Base-by-base conservation (phyloP, 2,329 filamentous ascomycete genomes). In the Lecanicillium sp. region DNA sequence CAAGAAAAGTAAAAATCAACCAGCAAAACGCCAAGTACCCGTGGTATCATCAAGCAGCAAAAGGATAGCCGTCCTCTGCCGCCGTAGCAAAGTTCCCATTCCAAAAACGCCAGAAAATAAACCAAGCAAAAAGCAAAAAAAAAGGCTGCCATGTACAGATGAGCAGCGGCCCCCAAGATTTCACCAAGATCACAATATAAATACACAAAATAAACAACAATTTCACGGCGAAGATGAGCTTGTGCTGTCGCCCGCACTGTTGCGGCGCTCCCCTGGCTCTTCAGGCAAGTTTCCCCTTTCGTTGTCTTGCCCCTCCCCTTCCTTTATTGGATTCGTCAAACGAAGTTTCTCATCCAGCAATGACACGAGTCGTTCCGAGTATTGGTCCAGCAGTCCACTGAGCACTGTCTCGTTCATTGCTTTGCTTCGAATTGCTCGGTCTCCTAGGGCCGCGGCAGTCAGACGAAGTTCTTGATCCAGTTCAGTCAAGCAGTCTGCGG, bases 301-400 rank as follows among this genome's bases (percentile, higher is more conserved):
- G 11, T 25, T 25, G 6, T 25, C 22, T 25, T 25, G 22, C 7
- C 22, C 22, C 16, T 55, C 57, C 38, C 50, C 47, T 42, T 58
- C 52, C 40, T 50, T 53, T 27, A 55, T 50, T 25, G 60, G 54
- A 50, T 56, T 62, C 9, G 54, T 67, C 25, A 78, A 58, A 33
- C 70, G 63, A 36, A 87, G 68, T 55, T 83, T 84, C 56, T 86
- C 79, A 46, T 88, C 83, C 32, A 89, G 67, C 58, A 87, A 69
- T 33, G 69, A 75, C 5, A 86, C 76, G 34, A 89, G 63, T 43
- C 78, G 71, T 51, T 86, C 81, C 3, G 81, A 85, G 51, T 87
- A 87, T 58, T 85, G 77, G 48, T 87, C 84, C 7, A 89, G 63
- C 32, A 88, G 60, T 35, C 78, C 80, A 29, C 69, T 74, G 25